phyloP scores from a whole-genome alignment of 1,284 basidiomycete species.

The Ceratobasidium sp. region DNA sequence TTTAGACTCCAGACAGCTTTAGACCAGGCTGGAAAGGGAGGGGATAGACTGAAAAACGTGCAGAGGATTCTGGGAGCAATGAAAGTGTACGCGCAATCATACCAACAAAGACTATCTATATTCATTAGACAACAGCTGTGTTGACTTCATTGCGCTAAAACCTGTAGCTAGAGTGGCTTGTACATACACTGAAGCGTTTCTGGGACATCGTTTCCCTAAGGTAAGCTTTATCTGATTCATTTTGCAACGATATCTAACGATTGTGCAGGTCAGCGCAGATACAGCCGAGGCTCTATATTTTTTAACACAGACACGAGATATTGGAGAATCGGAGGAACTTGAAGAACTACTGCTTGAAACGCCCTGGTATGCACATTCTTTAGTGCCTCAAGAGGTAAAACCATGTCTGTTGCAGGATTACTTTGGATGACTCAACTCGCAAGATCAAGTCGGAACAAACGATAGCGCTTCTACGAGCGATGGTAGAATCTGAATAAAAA shows the following conservation, averaged over 20 bases:
- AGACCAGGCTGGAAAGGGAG: constrained; percentile 63
- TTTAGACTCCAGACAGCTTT: constrained; percentile 56
- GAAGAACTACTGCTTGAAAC: constrained; percentile 84
- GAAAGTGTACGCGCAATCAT: constrained; percentile 68
- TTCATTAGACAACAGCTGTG: constrained; percentile 55
- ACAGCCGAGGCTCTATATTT: constrained; percentile 84
- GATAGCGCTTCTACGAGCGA: background rate
- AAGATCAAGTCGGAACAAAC: constrained; percentile 6
- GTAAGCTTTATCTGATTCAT: constrained; percentile 55
- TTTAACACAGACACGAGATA: constrained; percentile 69
- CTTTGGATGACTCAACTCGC: constrained; percentile 7
- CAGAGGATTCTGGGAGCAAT: constrained; percentile 78
- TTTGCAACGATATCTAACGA: constrained; percentile 4
- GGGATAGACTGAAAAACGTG: constrained; percentile 74
- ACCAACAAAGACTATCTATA: constrained; percentile 35
- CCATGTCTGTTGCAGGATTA: constrained; percentile 7
- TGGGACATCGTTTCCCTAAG: constrained; percentile 79
- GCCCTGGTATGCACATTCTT: constrained; percentile 67
- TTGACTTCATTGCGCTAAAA: constrained; percentile 66
- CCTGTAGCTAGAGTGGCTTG: constrained; percentile 59
- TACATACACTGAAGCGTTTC: constrained; percentile 61
- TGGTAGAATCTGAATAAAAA: background rate
- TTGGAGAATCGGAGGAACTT: constrained; percentile 69
- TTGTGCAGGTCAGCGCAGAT: constrained; percentile 70
- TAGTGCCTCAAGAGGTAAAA: background rate